These are phyloP conservation scores for Sugiyamaella japonica DNA, from an alignment of 1,139 yeast species.

Conservation along the genomic window DNA sequence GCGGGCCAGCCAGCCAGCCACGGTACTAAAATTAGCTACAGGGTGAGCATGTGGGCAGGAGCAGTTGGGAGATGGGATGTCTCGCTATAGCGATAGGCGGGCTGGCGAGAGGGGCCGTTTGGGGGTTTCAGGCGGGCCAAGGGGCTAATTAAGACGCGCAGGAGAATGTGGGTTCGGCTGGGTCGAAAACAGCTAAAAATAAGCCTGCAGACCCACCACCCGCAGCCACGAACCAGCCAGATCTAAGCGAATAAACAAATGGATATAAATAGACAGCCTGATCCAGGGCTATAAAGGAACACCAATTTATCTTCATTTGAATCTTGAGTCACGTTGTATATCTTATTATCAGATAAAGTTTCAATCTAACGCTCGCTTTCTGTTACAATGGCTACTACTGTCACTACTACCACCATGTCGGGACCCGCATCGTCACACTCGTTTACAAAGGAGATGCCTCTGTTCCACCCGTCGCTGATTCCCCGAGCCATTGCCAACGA, in stretches of 20 bases:
- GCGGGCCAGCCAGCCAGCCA: conserved; percentile 8
- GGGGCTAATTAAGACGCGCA: conserved; percentile 11
- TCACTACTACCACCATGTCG: conserved; percentile 1
- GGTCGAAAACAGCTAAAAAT: conserved; percentile 12
- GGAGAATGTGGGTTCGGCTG: conserved; percentile 7
- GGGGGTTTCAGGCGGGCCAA: neutral
- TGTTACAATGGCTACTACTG: neutral
- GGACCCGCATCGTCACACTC: neutral
- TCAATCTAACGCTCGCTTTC: no score
- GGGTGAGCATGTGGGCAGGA: neutral
- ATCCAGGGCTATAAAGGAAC: neutral
- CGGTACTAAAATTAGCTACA: conserved; percentile 9
- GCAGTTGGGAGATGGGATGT: neutral
- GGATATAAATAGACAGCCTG: neutral
- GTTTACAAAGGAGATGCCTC: conserved; percentile 13
- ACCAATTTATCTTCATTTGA: neutral
- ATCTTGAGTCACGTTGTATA: neutral
- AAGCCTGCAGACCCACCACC: conserved; percentile 13
- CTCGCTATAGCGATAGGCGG: neutral
- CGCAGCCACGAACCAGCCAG: conserved; percentile 1
- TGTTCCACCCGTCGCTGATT: conserved; percentile 35
- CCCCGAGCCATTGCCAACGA: conserved; percentile 33
- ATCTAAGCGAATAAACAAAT: conserved; percentile 2
- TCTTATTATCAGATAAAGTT: no score
- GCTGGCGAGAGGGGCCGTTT: neutral